These are phyloP conservation scores for Heterobasidion occidentale DNA, from an alignment of 1,284 basidiomycete species.

Conservation along the genomic window DNA sequence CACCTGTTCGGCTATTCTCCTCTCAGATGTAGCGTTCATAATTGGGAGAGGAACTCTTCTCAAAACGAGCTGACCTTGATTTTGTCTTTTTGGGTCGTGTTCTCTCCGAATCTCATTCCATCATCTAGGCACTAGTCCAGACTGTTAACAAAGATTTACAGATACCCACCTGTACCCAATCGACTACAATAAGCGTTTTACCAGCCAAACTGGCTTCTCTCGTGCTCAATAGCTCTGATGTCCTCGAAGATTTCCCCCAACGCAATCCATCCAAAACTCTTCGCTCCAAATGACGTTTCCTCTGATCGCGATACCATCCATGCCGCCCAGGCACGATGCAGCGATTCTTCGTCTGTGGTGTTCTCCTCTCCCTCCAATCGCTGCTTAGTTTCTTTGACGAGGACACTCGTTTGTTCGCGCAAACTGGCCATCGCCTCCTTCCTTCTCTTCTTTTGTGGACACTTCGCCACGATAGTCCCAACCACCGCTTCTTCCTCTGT, in stretches of 20 bases:
- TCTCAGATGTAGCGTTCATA: too few species aligned
- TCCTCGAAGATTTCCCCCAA: conserved; percentile 43
- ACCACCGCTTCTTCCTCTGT: conserved; percentile 56
- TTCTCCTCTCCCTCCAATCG: conserved; percentile 32
- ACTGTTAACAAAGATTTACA: too few species aligned
- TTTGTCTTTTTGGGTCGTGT: too few species aligned
- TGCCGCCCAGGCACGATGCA: conserved; percentile 43
- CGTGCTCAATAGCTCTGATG: conserved; percentile 26
- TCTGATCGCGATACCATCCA: conserved; percentile 35
- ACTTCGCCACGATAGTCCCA: conserved; percentile 56
- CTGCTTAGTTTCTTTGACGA: conserved; percentile 40
- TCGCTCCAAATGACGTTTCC: conserved; percentile 41
- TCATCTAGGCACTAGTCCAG: neutral
- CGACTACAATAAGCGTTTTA: neutral
- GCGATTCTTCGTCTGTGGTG: conserved; percentile 24
- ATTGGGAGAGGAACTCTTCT: too few species aligned
- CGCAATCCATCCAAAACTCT: conserved; percentile 55
- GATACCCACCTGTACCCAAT: too few species aligned
- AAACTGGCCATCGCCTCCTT: conserved; percentile 44
- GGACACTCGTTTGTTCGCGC: conserved; percentile 41
- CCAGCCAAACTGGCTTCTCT: neutral
- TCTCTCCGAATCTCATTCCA: neutral
- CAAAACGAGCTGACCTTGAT: too few species aligned
- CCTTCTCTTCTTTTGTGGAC: conserved; percentile 45
- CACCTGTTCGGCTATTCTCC: too few species aligned